These are phyloP conservation scores for Dacryopinax primogenitus DNA, from an alignment of 768 basidiomycete species.

Conservation along the genomic window DNA sequence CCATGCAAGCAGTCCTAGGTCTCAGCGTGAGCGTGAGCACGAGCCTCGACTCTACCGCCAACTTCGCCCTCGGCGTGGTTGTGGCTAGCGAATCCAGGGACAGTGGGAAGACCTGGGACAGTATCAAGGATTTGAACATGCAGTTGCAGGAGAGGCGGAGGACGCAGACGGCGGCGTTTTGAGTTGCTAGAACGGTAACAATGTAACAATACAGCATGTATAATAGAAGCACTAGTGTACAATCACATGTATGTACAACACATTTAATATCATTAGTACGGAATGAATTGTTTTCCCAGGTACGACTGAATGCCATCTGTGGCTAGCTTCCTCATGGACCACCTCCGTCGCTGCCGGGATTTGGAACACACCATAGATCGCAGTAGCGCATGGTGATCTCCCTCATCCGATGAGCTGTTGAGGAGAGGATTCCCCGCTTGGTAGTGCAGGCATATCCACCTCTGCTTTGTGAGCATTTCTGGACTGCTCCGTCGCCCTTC, in stretches of 20 bases:
- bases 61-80: neutral
- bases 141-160: neutral
- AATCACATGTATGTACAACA: neutral
- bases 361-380: too few relatives aligned
- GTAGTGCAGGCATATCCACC: too few relatives aligned
- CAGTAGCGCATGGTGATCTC: too few relatives aligned
- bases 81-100: neutral
- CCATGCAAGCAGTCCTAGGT: neutral
- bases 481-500: too few relatives aligned
- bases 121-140: neutral
- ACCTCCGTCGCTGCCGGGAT: too few relatives aligned
- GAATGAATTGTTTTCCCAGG: neutral
- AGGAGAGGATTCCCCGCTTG: too few relatives aligned
- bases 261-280: neutral
- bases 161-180: neutral
- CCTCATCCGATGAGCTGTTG: too few relatives aligned
- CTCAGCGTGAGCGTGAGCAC: constrained; percentile 3
- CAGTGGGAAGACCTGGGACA: neutral
- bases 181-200: neutral
- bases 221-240: too few relatives aligned
- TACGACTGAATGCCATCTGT: too few relatives aligned
- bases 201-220: neutral
- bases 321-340: too few relatives aligned
- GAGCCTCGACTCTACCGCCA: neutral
- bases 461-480: too few relatives aligned